Base-by-base conservation (phyloP, 2,329 filamentous ascomycete genomes). In the Dothideomycetidae sp. region DNA sequence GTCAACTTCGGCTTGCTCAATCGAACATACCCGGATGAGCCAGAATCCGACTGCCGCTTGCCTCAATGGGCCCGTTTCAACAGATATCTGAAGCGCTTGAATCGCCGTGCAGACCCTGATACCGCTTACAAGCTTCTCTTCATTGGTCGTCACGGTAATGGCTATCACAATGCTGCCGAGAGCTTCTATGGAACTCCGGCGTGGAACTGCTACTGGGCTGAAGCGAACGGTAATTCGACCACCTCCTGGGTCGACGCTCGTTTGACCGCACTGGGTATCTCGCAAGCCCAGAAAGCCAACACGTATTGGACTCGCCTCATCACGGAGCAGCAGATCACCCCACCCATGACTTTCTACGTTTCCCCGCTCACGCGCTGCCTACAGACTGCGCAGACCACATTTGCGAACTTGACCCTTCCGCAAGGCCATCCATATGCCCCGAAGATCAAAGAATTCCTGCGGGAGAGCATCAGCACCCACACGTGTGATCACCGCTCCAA, bases 91-190 rank as follows among this genome's bases (percentile, higher is more conserved):
- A 52, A 63, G 10, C 56, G 60, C 10, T 52, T 81, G 36, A 81
- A 81, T 56, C 53, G 52, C 3, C 52, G 64, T 2, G 54, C 59
- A 1, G 50, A 50, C n/a, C 53, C 55, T 5, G 64, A 64, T 33
- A 66, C 68, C 7, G 78, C 41, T 73, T 82, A 80, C 60, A 77
- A 78, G 49, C 63, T 84, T 7, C 52, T 83, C 18, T 76, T 76
- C 54, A 63, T 81, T 53, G 77, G 71, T 29, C 71, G 79, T 28
- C 79, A 83, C 50, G 79, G 78, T 14, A 69, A 83, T 55, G 78
- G 78, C 5, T 60, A 61, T 38, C 68, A 77, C 54, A 78, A 78
- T 48, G 70, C 71, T 5, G 77, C 76, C 10, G 73, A 81, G 55
- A 61, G 63, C 17, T 77, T 65, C 52, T 81, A 78, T 46, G 76